A percentile compares a stretch with the other conserved stretches of the same genome.
Evolutionary conservation across 1,284 basidiomycete genomes (phyloP).

Genomic region (Austropuccinia psidii): DNA sequence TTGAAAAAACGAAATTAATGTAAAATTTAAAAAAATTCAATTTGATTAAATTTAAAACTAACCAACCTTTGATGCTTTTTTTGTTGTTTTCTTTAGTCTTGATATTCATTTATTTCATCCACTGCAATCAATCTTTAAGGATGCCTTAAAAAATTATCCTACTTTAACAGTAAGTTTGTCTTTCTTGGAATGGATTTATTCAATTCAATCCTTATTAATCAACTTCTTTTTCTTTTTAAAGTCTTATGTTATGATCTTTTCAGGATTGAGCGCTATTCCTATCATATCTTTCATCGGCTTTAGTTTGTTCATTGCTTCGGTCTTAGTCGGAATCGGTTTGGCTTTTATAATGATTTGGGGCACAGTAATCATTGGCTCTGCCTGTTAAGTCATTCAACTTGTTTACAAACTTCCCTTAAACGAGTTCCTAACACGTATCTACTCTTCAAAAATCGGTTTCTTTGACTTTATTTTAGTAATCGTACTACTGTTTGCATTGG

Average conservation of each 20-base stretch:
- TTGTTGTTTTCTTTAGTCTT: too few species aligned
- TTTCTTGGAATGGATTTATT: not conserved
- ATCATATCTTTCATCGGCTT: slow-evolving; percentile 39
- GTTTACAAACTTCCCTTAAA: not conserved
- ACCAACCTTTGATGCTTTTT: too few species aligned
- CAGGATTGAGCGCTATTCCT: slow-evolving; percentile 37
- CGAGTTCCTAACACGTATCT: too few species aligned
- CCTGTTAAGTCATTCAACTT: slow-evolving; percentile 16
- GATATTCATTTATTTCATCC: slow-evolving; percentile 9
- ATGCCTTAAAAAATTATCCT: slow-evolving; percentile 35
- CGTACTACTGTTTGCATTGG: slow-evolving; percentile 10
- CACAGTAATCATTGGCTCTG: slow-evolving; percentile 23
- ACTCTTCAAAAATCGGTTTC: not conserved
- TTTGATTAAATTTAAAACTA: too few species aligned
- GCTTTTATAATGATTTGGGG: slow-evolving; percentile 35
- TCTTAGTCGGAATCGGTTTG: slow-evolving; percentile 37
- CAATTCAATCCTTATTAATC: not conserved
- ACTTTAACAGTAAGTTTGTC: slow-evolving; percentile 6
- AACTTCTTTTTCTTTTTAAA: not conserved
- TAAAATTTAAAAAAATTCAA: too few species aligned
- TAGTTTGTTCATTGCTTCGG: slow-evolving; percentile 37
- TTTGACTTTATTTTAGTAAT: slow-evolving; percentile 4
- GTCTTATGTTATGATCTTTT: slow-evolving; percentile 37
- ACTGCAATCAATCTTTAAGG: slow-evolving; percentile 16
- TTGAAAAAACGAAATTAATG: too few species aligned